Evolutionary conservation across 257 asterid genomes (phyloP).

Genomic region (Solanum raphanifolium): DNA sequence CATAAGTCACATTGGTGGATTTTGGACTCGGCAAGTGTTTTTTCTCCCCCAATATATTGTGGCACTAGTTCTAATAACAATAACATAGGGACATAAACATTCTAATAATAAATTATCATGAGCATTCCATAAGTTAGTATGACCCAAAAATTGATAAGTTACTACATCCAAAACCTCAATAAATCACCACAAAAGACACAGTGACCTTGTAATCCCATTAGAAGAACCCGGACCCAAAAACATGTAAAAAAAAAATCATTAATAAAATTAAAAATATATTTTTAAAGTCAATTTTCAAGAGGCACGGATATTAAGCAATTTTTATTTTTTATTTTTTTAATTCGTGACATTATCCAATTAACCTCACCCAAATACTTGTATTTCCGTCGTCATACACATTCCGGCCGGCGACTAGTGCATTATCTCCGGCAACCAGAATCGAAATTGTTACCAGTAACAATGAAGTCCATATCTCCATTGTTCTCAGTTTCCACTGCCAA

Average conservation of each 20-base stretch:
- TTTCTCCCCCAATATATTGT: neutral
- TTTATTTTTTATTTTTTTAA: accelerated
- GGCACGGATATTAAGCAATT: neutral
- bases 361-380: neutral
- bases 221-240: neutral
- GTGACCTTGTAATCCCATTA: neutral
- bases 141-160: too few relatives aligned
- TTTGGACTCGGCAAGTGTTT: neutral
- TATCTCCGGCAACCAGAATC: neutral
- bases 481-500: neutral
- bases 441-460: neutral
- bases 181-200: neutral
- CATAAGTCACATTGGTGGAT: neutral
- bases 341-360: neutral
- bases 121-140: too few relatives aligned
- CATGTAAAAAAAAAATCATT: neutral
- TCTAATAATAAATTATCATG: too few relatives aligned
- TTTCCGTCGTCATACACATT: neutral
- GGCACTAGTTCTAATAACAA: too few relatives aligned
- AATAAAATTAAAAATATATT: too few relatives aligned
- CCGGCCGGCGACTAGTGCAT: neutral
- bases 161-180: too few relatives aligned
- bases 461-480: neutral
- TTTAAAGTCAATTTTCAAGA: neutral
- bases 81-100: too few relatives aligned